phyloP scores from a whole-genome alignment of 2,329 filamentous ascomycete genomes.

The Exophiala phaeomuriformis region DNA sequence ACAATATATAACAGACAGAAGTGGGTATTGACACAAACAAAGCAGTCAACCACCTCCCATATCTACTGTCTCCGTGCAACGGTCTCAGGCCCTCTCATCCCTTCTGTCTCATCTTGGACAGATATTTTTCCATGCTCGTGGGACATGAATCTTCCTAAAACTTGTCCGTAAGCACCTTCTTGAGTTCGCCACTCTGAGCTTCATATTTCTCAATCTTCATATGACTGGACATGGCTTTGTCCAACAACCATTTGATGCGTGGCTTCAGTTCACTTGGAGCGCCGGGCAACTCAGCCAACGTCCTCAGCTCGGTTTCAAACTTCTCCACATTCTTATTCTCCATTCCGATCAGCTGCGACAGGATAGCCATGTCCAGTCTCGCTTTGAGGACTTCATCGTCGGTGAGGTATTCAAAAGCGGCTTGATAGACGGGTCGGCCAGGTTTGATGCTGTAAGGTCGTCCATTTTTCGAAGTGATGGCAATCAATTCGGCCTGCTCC shows the following conservation, averaged over 20 bases:
- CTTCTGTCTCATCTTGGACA: too few relatives aligned
- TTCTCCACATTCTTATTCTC: slow-evolving; percentile 70
- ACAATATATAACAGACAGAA: too few relatives aligned
- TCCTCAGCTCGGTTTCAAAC: slow-evolving; percentile 66
- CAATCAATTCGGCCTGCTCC: slow-evolving; percentile 78
- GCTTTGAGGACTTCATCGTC: slow-evolving; percentile 66
- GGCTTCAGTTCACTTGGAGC: slow-evolving; percentile 61
- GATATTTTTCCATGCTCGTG: background rate
- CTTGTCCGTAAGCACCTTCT: slow-evolving; percentile 59
- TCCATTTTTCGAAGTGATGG: slow-evolving; percentile 63
- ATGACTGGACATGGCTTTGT: slow-evolving; percentile 68
- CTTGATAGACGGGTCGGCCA: slow-evolving; percentile 77
- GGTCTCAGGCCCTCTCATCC: background rate
- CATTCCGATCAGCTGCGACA: slow-evolving; percentile 61
- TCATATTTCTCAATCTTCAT: slow-evolving; percentile 67
- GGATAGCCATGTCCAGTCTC: slow-evolving; percentile 63
- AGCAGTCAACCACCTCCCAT: background rate
- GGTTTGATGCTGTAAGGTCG: slow-evolving; percentile 70
- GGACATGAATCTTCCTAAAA: slow-evolving; percentile 30
- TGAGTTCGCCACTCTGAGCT: slow-evolving; percentile 60
- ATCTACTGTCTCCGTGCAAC: background rate
- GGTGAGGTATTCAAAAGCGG: slow-evolving; percentile 68
- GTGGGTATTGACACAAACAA: too few relatives aligned
- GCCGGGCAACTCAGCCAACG: slow-evolving; percentile 63
- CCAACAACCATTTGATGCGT: slow-evolving; percentile 64